These are phyloP conservation scores for Hemileccinum rubropunctum DNA, from an alignment of 768 basidiomycete species.

Conservation along the genomic window DNA sequence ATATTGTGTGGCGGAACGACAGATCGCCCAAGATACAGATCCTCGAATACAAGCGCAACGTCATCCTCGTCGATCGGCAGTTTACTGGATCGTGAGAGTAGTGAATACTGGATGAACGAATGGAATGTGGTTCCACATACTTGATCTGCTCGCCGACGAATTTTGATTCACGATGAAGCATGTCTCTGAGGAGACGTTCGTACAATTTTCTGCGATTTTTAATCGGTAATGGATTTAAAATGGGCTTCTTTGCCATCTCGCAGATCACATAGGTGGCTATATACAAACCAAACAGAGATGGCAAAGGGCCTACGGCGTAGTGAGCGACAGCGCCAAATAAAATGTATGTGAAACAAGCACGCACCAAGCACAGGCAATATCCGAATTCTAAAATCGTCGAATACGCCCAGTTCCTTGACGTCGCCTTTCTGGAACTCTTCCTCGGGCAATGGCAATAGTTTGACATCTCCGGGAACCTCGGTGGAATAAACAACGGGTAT, in stretches of 20 bases:
- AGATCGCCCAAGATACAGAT: conserved; percentile 76
- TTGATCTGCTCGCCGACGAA: conserved; percentile 58
- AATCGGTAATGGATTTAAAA: conserved; percentile 79
- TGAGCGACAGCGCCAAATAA: background rate
- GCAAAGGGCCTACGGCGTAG: conserved; percentile 50
- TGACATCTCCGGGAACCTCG: conserved; percentile 86
- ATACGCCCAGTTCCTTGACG: conserved; percentile 84
- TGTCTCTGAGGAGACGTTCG: conserved; percentile 70
- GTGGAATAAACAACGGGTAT: conserved; percentile 95
- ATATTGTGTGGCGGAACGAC: conserved; percentile 76
- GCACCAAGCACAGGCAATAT: conserved; percentile 88
- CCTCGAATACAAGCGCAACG: conserved; percentile 81
- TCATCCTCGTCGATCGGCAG: conserved; percentile 84
- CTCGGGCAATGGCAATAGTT: conserved; percentile 84
- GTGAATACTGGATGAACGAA: background rate
- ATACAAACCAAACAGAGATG: conserved; percentile 88
- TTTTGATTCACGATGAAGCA: conserved; percentile 73
- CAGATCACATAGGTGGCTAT: conserved; percentile 87
- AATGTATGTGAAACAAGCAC: conserved; percentile 15
- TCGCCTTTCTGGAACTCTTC: conserved; percentile 89
- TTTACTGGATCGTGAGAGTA: conserved; percentile 44
- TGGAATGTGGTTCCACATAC: conserved; percentile 37
- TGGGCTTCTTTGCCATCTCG: conserved; percentile 80
- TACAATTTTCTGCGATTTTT: conserved; percentile 85
- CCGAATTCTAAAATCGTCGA: conserved; percentile 91